Conservation (phyloP, 768 basidiomycete species). For the Trametes maxima region DNA sequence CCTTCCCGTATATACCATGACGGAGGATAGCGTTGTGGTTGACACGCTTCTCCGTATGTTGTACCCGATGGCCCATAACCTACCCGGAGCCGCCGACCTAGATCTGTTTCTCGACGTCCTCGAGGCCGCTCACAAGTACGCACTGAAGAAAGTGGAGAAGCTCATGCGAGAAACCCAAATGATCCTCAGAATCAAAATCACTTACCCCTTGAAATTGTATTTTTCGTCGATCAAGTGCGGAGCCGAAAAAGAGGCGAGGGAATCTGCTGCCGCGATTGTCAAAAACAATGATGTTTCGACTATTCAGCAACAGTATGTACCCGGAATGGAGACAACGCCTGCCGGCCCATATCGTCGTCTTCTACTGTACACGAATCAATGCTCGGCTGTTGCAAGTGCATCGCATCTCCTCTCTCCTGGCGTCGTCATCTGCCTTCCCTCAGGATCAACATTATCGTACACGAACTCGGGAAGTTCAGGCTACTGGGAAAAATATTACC, state of each 20-base stretch:
- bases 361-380: constrained; percentile 38
- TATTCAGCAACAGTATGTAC: not conserved
- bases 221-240: constrained; percentile 39
- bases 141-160: not conserved
- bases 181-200: not conserved
- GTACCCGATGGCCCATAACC: constrained; percentile 1
- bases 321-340: constrained; percentile 8
- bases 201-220: constrained; percentile 13
- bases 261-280: constrained; percentile 34
- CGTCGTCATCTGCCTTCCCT: not conserved
- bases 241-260: constrained; percentile 44
- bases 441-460: not conserved
- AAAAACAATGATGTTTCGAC: constrained; percentile 20
- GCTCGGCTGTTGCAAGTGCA: constrained; percentile 37
- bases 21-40: constrained; percentile 46
- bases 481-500: too few relatives aligned
- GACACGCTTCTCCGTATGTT: constrained; percentile 39
- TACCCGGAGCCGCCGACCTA: constrained; percentile 25
- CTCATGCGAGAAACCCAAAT: not conserved
- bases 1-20: not conserved
- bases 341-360: constrained; percentile 1
- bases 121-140: constrained; percentile 4
- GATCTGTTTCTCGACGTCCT: constrained; percentile 3
- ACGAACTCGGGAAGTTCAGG: too few relatives aligned
- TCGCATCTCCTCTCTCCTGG: not conserved